Base-by-base conservation (phyloP, 169 alveolate genomes). In the Plasmodium knowlesi region DNA sequence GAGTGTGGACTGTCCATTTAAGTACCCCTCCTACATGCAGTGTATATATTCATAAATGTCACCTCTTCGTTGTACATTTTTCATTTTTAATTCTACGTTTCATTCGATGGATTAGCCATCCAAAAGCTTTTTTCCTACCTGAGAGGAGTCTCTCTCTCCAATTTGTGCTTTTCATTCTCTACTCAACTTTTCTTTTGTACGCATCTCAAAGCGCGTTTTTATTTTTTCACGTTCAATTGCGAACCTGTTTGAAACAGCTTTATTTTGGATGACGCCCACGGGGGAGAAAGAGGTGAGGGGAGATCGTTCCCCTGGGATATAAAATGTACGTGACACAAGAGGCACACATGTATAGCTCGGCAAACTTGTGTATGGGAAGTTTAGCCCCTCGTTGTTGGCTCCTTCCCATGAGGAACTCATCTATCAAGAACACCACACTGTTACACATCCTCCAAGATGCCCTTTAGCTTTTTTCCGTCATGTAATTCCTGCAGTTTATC, bases 401-500 rank as follows among this genome's bases (percentile, higher is more conserved):
- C 5, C 61, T 22, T 2, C 19, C 22, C 19, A 50, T 1, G 22
- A 22, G 19, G 16, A 14, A 82, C 34, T 19, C 43, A 30, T 10
- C 41, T 82, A 32, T n/a, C 30, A 82, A 9, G 16, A 10, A 32
- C 22, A 9, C 32, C 25, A 12, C 61, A 50, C 61, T 12, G 61
- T 22, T 30, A 88, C 8, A 39, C n/a, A 32, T 70, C 9, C 76
- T 82, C 82, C 28, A 98, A 84, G 19, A 98, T 71, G 46, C 96
- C 96, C 81, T 96, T 96, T n/a, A 98, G 95, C 43, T 96, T 71
- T 6, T 98, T 98, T 41, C 96, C 96, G 74, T 94, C 96, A 90
- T 98, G 99, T 98, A 98, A 97, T 72, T 97, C 98, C 41, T 94
- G 94, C 57, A 98, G 72, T 78, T 98, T 97, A 93, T 98, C 99